These are phyloP conservation scores for Lepidium sativum DNA, from an alignment of 345 rosid species.

Conservation along the genomic window DNA sequence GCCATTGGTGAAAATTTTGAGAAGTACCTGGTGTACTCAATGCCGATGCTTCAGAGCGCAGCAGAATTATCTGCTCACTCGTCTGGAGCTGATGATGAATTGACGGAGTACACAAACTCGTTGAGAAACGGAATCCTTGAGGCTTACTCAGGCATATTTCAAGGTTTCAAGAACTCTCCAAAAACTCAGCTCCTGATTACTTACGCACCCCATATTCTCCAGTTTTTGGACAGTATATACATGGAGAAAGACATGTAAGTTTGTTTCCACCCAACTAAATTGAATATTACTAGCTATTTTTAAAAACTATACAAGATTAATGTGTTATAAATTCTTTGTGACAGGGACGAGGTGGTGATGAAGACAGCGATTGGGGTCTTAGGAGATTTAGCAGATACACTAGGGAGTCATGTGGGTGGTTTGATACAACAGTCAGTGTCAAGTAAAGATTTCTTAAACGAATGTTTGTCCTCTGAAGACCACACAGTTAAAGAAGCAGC, in stretches of 20 bases:
- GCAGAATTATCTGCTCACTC: constrained; percentile 63
- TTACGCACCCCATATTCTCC: constrained; percentile 59
- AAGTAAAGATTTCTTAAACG: constrained; percentile 62
- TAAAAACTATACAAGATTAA: background rate
- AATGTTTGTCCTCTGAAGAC: constrained; percentile 67
- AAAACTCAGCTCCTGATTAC: constrained; percentile 66
- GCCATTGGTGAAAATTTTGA: constrained; percentile 71
- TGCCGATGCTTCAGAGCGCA: constrained; percentile 76
- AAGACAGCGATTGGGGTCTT: constrained; percentile 72
- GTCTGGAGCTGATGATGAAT: constrained; percentile 58
- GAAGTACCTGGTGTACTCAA: constrained; percentile 57
- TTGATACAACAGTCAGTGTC: constrained; percentile 66
- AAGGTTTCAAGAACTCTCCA: constrained; percentile 70
- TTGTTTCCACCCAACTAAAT: background rate
- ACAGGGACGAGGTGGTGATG: constrained; percentile 74
- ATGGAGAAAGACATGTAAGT: constrained; percentile 75
- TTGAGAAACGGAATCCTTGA: constrained; percentile 66
- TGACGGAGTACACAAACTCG: constrained; percentile 65
- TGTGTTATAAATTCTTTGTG: background rate
- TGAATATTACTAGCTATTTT: background rate
- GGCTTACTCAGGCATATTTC: constrained; percentile 72
- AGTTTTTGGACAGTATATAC: constrained; percentile 70
- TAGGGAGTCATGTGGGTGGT: constrained; percentile 66
- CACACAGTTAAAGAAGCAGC: constrained; percentile 42
- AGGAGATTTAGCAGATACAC: constrained; percentile 74